A percentile compares a stretch with the other conserved stretches of the same genome.
These are phyloP conservation scores for Fusarium sp. DNA, from an alignment of 2,329 filamentous ascomycete genomes.

Conservation along the genomic window DNA sequence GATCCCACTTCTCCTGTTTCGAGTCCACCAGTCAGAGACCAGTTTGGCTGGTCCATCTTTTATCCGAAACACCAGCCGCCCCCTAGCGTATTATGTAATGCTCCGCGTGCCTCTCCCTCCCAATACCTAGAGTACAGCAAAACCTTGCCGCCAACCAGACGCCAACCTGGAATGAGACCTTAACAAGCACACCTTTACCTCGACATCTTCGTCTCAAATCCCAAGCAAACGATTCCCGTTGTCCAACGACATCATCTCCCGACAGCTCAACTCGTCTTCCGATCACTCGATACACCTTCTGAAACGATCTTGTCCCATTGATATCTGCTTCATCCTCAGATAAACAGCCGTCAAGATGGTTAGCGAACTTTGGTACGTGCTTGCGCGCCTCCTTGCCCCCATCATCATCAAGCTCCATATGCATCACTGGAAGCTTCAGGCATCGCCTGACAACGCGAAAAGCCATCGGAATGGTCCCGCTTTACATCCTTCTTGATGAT, in stretches of 20 bases:
- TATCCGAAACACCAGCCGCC: slow-evolving; percentile 28
- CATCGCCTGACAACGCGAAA: slow-evolving; percentile 31
- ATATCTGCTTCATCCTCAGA: slow-evolving; percentile 25
- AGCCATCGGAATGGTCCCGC: slow-evolving; percentile 6
- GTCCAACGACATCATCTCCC: slow-evolving; percentile 42
- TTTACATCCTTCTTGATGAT: slow-evolving; percentile 21
- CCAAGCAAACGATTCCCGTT: slow-evolving; percentile 34
- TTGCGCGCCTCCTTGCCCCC: slow-evolving; percentile 45
- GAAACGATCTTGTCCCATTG: slow-evolving; percentile 24
- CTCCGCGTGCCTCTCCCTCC: slow-evolving; percentile 39
- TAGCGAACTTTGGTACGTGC: slow-evolving; percentile 83
- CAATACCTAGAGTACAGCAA: slow-evolving; percentile 50
- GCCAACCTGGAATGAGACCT: slow-evolving; percentile 53
- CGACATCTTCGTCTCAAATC: slow-evolving; percentile 39
- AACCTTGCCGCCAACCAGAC: slow-evolving; percentile 53
- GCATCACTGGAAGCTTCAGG: slow-evolving; percentile 45
- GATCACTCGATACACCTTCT: slow-evolving; percentile 23
- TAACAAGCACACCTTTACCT: slow-evolving; percentile 45
- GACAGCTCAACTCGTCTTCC: slow-evolving; percentile 24
- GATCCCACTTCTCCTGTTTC: background rate
- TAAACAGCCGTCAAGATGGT: slow-evolving; percentile 69
- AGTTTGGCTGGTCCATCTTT: slow-evolving; percentile 18
- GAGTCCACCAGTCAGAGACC: background rate
- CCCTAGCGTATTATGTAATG: slow-evolving; percentile 46
- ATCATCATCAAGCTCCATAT: slow-evolving; percentile 44